Percentiles rank a stretch among this genome's conserved stretches.
phyloP scores from a whole-genome alignment of 176 grass and related monocot genomes.

The Triticum urartu region DNA sequence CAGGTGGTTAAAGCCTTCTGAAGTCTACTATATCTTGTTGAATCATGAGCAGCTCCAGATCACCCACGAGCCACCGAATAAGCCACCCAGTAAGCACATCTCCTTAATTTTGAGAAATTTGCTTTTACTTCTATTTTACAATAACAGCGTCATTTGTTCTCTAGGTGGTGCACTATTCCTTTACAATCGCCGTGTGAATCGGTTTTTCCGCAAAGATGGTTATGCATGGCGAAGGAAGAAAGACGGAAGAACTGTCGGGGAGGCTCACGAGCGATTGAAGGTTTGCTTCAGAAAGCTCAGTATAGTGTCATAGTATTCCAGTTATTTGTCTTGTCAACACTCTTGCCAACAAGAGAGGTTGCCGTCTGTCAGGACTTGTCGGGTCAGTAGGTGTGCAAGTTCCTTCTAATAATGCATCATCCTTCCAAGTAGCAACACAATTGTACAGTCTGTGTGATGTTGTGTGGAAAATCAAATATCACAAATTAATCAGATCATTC shows the following conservation, averaged over 20 bases:
- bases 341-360: neutral
- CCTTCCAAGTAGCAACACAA: neutral
- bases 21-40: conserved; percentile 83
- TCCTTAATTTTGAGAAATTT: conserved; percentile 15
- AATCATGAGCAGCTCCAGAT: conserved; percentile 76
- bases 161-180: conserved; percentile 95
- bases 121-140: neutral
- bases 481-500: neutral
- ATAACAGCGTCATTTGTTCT: conserved; percentile 18
- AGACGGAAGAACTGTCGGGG: conserved; percentile 84
- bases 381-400: neutral
- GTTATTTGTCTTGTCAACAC: conserved; percentile 15
- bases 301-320: conserved; percentile 16
- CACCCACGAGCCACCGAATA: conserved; percentile 59
- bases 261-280: conserved; percentile 95
- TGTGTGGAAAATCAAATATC: neutral
- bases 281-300: conserved; percentile 42
- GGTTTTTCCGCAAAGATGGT: conserved; percentile 96
- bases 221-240: conserved; percentile 93
- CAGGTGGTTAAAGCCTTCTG: conserved; percentile 90
- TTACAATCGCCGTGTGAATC: conserved; percentile 82
- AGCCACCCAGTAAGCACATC: conserved; percentile 61
- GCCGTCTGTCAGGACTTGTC: neutral
- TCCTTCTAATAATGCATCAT: neutral
- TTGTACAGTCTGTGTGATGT: neutral